Base-by-base conservation (phyloP, 1,139 yeast genomes). In the Suhomyces atakaporum region DNA sequence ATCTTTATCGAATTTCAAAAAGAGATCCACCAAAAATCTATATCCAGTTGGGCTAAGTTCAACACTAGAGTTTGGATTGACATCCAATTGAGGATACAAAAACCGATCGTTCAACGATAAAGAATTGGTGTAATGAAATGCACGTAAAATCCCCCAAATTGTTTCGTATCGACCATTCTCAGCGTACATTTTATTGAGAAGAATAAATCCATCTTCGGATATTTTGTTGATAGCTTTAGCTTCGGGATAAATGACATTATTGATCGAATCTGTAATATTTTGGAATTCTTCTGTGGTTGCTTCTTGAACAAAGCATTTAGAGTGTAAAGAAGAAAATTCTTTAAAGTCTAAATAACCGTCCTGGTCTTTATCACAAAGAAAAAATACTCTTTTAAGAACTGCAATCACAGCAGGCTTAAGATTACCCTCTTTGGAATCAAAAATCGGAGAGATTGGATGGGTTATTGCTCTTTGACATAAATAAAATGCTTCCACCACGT, bases 1-100 rank as follows among this genome's bases (percentile, higher is more conserved):
- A 56, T 92, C 97, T 51, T 81, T 83, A 55, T 92, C 98, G 51
- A 87, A 92, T 34, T 85, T 73, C 13, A 90, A 64, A 54, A 92
- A 92, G 31, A 92, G 63, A 53, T 92, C 97, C 7, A 92, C 97
- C 43, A 92, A 69, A 55, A 92, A 92, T 44, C 94, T 66, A 60
- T 90, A 92, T 0, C 98, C 98, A n/a, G 79, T 76, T 1, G 97
- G 97, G 43, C 96, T 84, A 38, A 92, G 67, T 53, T 92, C 98
- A 3, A 90, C 96, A 51, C 94, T 85, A 0, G 96, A 74, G 33
- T 80, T 73, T 3, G 74, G 73, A 5, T 90, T 82, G 0, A 90
- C 89, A 36, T 87, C 96, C 13, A 92, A 55, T 37, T 74, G 75
- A 0, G 98, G 98, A 47, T 75, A 79, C 16, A 92, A 60, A 36